Conservation (phyloP, 2,329 filamentous ascomycete species). For the Grosmannia penicillata region DNA sequence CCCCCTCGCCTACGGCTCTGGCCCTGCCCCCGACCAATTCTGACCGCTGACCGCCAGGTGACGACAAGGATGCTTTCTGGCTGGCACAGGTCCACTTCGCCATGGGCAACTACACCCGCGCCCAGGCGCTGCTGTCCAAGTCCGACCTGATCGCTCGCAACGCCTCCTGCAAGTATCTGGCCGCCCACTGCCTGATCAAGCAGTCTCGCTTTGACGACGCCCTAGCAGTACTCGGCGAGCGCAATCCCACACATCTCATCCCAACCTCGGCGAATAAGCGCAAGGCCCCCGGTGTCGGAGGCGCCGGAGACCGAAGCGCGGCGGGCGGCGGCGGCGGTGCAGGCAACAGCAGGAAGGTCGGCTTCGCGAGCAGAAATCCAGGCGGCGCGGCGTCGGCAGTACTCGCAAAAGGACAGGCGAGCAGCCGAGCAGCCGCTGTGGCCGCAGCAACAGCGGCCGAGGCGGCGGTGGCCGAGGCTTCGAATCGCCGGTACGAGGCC, state of each 20-base stretch:
- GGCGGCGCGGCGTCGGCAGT: background rate
- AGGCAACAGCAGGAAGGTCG: constrained; percentile 3
- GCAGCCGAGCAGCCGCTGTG: background rate
- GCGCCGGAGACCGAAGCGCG: background rate
- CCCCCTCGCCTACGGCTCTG: no score
- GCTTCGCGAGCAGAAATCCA: constrained; percentile 10
- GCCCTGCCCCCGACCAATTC: no score
- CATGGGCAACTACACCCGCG: constrained; percentile 86
- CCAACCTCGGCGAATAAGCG: constrained; percentile 46
- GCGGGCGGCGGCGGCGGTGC: background rate
- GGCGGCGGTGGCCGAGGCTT: constrained; percentile 9
- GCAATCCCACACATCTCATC: constrained; percentile 83
- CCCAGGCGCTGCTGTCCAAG: constrained; percentile 70
- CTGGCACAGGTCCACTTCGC: constrained; percentile 96
- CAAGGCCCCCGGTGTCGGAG: constrained; percentile 33
- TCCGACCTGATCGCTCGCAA: constrained; percentile 72
- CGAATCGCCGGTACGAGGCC: constrained; percentile 73
- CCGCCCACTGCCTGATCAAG: constrained; percentile 87
- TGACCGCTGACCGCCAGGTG: constrained; percentile 38
- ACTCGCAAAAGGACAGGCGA: background rate
- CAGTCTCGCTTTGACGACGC: constrained; percentile 85
- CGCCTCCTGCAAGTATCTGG: constrained; percentile 80
- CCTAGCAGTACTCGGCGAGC: constrained; percentile 71
- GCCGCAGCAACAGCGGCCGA: constrained; percentile 3
- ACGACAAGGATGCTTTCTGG: constrained; percentile 91